Conservation (phyloP, 371 early-diverging fungal species). For the Entomophthora muscae region DNA sequence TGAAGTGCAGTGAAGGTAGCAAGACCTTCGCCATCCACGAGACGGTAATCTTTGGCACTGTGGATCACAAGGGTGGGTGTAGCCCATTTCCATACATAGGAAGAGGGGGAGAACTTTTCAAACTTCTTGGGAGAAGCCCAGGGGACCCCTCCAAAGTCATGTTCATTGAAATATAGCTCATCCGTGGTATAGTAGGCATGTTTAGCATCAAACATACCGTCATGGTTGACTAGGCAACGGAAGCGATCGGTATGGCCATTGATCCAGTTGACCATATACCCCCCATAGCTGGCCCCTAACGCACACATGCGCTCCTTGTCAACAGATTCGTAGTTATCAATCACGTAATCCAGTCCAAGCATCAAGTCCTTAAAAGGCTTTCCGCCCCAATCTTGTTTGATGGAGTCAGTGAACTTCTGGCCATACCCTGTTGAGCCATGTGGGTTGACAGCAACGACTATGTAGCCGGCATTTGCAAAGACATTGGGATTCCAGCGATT, state of each 20-base stretch:
- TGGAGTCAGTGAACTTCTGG: conserved; percentile 50
- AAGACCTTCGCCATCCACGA: conserved; percentile 48
- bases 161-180: conserved; percentile 65
- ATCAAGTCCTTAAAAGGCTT: conserved; percentile 55
- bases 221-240: conserved; percentile 61
- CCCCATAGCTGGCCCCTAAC: conserved; percentile 69
- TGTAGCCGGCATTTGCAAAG: conserved; percentile 56
- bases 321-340: conserved; percentile 33
- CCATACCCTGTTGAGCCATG: conserved; percentile 76
- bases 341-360: conserved; percentile 46
- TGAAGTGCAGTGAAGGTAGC: conserved; percentile 64
- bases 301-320: conserved; percentile 40
- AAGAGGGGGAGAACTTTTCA: conserved; percentile 51
- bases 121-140: conserved; percentile 26
- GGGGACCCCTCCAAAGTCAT: conserved; percentile 59
- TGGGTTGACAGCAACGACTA: conserved; percentile 54
- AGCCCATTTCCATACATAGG: conserved; percentile 51
- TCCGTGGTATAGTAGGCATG: conserved; percentile 55
- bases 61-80: conserved; percentile 70
- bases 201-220: conserved; percentile 55
- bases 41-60: conserved; percentile 41
- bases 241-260: conserved; percentile 49
- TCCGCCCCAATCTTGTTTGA: conserved; percentile 59
- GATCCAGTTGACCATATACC: conserved; percentile 61
- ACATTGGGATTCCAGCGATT: conserved; percentile 39